These are phyloP conservation scores for Kodamaea arcana DNA, from an alignment of 1,139 yeast species.

Conservation along the genomic window DNA sequence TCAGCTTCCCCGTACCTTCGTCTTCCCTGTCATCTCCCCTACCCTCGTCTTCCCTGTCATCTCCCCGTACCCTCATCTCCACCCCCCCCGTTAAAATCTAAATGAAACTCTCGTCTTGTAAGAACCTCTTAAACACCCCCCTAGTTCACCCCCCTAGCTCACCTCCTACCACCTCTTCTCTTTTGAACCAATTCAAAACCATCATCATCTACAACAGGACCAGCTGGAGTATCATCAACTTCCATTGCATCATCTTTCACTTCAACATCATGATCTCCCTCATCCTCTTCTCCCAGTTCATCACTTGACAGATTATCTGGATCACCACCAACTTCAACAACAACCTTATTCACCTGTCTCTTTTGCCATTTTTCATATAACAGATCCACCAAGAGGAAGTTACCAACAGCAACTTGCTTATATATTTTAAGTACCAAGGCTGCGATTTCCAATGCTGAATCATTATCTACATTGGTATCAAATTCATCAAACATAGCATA, in stretches of 20 bases:
- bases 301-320: conserved; percentile 63
- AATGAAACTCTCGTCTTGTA: too few species aligned
- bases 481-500: conserved; percentile 96
- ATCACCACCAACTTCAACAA: conserved; percentile 47
- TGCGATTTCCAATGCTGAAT: conserved; percentile 75
- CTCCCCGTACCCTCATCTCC: too few species aligned
- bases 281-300: conserved; percentile 43
- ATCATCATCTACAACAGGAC: conserved; percentile 83
- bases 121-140: too few species aligned
- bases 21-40: too few species aligned
- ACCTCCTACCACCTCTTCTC: conserved; percentile 22
- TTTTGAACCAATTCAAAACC: conserved; percentile 86
- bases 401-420: conserved; percentile 52
- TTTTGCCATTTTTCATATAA: conserved; percentile 57
- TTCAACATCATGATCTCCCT: conserved; percentile 20
- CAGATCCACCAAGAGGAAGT: conserved; percentile 54
- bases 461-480: conserved; percentile 84
- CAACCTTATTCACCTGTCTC: conserved; percentile 37
- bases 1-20: too few species aligned
- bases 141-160: too few species aligned
- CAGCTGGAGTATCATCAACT: conserved; percentile 27
- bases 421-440: conserved; percentile 62
- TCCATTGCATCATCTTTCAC: conserved; percentile 32
- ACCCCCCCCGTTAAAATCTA: too few species aligned
- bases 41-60: too few species aligned